Evolutionary conservation across 1,284 basidiomycete genomes (phyloP).

Genomic region (Cystobasidium sp.): DNA sequence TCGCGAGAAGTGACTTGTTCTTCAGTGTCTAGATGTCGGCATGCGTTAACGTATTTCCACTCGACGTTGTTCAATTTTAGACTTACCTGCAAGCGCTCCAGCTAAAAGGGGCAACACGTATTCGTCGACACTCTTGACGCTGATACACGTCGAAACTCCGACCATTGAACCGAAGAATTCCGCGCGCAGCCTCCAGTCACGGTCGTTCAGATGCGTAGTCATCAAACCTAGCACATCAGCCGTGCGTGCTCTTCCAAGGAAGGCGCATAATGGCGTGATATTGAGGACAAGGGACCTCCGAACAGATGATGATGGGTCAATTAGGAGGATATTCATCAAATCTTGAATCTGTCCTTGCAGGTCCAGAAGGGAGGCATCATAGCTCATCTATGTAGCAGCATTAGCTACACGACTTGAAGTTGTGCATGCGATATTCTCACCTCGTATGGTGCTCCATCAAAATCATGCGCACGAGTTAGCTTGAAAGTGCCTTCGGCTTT

Average conservation of each 20-base stretch:
- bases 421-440: constrained; percentile 57
- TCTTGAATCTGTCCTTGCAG: constrained; percentile 86
- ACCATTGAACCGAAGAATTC: constrained; percentile 96
- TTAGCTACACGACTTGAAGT: not conserved
- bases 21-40: constrained; percentile 74
- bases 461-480: constrained; percentile 70
- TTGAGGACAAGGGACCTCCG: constrained; percentile 67
- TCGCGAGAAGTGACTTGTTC: constrained; percentile 91
- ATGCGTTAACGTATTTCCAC: not conserved
- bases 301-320: constrained; percentile 63
- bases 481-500: constrained; percentile 78
- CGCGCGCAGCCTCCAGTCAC: constrained; percentile 81
- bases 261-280: constrained; percentile 85
- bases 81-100: constrained; percentile 82
- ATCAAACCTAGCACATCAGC: constrained; percentile 96
- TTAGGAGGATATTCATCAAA: constrained; percentile 73
- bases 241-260: constrained; percentile 88
- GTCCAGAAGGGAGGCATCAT: constrained; percentile 81
- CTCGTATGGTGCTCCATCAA: constrained; percentile 74
- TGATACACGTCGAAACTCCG: constrained; percentile 89
- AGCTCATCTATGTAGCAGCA: constrained; percentile 64
- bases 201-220: constrained; percentile 98
- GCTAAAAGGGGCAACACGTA: constrained; percentile 93
- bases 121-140: constrained; percentile 80
- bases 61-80: not conserved